Evolutionary conservation across 139 green algal genomes (phyloP), one percentile per base, ranked within the genome.

Genomic region (Chlamydomonas incerta): DNA sequence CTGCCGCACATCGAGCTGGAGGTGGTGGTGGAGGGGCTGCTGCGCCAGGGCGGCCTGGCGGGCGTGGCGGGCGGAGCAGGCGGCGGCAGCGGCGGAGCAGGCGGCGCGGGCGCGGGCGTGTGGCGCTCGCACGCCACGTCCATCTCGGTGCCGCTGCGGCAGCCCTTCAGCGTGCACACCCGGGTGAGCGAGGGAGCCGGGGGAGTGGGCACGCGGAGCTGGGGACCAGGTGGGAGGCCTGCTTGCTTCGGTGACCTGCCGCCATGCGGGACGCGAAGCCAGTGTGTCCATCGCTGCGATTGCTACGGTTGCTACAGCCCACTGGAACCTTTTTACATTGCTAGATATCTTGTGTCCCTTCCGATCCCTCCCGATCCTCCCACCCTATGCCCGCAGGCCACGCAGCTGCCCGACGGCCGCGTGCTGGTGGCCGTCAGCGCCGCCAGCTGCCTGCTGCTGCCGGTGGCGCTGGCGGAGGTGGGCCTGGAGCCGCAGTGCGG

Each of bases 1-100:
- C 77, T 83, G 62, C 77, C 77, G 11, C 17, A 46, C n/a, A 4
- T 83, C 41, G 79, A 75, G 46, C 23, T 85, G 65, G 79, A 85
- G 79, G 79, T 85, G 63, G 66, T 75, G 46, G 79, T 85, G 79
- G 79, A 85, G 79, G 79, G 79, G 20, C n/a, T 85, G 65, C 41
- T 50, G 41, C 41, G 41, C 8, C 41, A 50, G 41, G 41, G 41
- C 41, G n/a, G n/a, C 41, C 41, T 50, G 41, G 41, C 5, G 6
- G 8, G 41, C 6, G 41, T 8, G 41, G 41, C 41, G 41, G 41
- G 41, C 41, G 41, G 41, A 5, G 41, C 41, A 50, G 8, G n/a
- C n/a, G 8, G 41, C 41, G 41, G 6, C 5, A 50, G 41, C 41
- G 41, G 6, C 6, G 41, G 41, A 50, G 41, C 6, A 50, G 41